A percentile compares a stretch with the other conserved stretches of the same genome.
Evolutionary conservation across 257 asterid genomes (phyloP).

Genomic region (Salvia miltiorrhiza): DNA sequence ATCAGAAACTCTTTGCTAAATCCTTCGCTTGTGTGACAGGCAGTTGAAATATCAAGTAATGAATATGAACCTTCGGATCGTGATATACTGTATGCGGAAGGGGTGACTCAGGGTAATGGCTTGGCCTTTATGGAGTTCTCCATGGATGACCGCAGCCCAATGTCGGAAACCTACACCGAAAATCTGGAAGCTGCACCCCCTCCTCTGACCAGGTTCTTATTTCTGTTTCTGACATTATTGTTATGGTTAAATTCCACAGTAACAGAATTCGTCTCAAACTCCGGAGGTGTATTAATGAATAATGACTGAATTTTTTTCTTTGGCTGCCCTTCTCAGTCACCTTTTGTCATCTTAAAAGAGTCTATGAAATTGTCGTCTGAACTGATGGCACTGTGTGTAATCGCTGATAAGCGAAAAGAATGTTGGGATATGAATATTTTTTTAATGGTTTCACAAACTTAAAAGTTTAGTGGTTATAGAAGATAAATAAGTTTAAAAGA

Average conservation of each 20-base stretch:
- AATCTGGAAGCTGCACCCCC: constrained; percentile 69
- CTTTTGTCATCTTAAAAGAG: not conserved
- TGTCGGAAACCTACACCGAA: constrained; percentile 82
- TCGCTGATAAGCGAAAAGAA: not conserved
- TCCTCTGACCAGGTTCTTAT: constrained; percentile 67
- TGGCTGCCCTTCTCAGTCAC: not conserved
- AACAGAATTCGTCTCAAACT: not conserved
- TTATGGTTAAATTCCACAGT: not conserved
- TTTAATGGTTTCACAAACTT: not conserved
- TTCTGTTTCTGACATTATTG: not conserved
- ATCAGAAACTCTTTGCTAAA: not conserved
- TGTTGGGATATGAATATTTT: not conserved
- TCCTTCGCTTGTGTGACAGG: constrained; percentile 38
- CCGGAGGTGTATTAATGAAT: not conserved
- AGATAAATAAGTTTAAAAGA: too few relatives aligned
- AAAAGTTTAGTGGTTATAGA: too few relatives aligned
- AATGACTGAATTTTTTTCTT: too few relatives aligned
- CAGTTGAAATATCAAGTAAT: constrained; percentile 91
- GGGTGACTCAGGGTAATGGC: constrained; percentile 92
- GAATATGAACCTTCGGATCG: constrained; percentile 91
- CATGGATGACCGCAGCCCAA: constrained; percentile 90
- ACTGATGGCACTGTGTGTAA: not conserved
- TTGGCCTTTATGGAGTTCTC: constrained; percentile 93
- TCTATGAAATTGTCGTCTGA: not conserved
- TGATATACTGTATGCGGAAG: constrained; percentile 89